A percentile compares a stretch with the other conserved stretches of the same genome.
Evolutionary conservation across 2,329 filamentous ascomycete genomes (phyloP).

Genomic region (Escovopsis sp.): DNA sequence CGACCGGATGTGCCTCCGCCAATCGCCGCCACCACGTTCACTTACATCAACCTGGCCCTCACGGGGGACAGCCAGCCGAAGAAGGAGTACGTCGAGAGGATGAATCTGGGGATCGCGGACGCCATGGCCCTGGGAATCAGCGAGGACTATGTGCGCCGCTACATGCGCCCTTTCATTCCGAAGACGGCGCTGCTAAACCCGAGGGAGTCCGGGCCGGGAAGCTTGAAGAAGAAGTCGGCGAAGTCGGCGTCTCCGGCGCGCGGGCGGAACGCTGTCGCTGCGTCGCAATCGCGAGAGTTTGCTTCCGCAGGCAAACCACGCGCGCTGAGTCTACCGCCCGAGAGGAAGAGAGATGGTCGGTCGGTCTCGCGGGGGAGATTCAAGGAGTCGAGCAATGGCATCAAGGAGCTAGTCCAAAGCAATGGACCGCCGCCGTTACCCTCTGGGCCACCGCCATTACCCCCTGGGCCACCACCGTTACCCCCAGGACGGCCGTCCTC

Average conservation of each 20-base stretch:
- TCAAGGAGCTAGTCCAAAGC: constrained; percentile 2
- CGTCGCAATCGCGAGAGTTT: constrained; percentile 10
- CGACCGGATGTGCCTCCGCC: constrained; percentile 9
- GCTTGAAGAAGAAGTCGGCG: not conserved
- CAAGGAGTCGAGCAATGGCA: not conserved
- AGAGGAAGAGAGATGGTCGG: constrained; percentile 3
- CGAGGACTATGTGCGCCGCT: constrained; percentile 21
- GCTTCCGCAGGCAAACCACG: constrained; percentile 12
- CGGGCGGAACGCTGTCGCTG: constrained; percentile 4
- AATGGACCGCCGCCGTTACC: constrained; percentile 11
- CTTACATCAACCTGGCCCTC: constrained; percentile 23
- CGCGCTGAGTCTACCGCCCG: constrained; percentile 6
- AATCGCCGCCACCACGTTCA: constrained; percentile 20
- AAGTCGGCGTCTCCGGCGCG: constrained; percentile 1
- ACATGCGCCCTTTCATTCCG: constrained; percentile 22
- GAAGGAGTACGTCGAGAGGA: constrained; percentile 26
- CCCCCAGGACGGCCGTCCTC: constrained; percentile 13
- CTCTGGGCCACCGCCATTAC: constrained; percentile 11
- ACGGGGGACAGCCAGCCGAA: constrained; percentile 20
- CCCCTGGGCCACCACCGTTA: constrained; percentile 15
- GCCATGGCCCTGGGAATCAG: constrained; percentile 21
- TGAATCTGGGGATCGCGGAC: constrained; percentile 23
- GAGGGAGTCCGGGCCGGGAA: not conserved
- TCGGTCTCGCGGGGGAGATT: constrained; percentile 2
- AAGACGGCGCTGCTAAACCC: constrained; percentile 3